Conservation (phyloP, 495 filamentous ascomycete species). For the Bacidia gigantensis region DNA sequence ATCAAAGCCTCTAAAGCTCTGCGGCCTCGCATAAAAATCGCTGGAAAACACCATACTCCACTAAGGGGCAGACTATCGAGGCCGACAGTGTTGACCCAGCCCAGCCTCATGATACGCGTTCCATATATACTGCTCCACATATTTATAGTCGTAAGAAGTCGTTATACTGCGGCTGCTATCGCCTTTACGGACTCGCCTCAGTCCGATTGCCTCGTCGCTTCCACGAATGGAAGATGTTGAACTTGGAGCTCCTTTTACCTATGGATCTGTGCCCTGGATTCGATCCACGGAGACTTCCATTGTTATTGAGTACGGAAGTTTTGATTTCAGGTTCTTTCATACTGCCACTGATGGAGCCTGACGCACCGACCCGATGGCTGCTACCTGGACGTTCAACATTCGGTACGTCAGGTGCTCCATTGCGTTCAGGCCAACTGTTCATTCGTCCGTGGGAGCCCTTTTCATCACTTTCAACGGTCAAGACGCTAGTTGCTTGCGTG, state of each 20-base stretch:
- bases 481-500: conserved; percentile 39
- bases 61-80: background rate
- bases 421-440: conserved; percentile 17
- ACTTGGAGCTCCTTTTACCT: conserved; percentile 15
- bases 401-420: conserved; percentile 12
- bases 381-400: conserved; percentile 16
- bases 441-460: conserved; percentile 19
- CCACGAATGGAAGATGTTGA: conserved; percentile 17
- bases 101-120: background rate
- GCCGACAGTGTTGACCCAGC: background rate
- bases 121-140: background rate
- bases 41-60: background rate
- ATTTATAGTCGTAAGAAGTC: background rate
- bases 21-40: background rate
- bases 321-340: conserved; percentile 13
- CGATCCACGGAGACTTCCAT: conserved; percentile 1
- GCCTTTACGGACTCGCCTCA: background rate
- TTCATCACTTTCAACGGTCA: conserved; percentile 36
- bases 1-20: background rate
- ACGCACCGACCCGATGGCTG: conserved; percentile 7
- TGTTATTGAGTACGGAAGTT: conserved; percentile 10
- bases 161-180: background rate
- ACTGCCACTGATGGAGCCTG: background rate
- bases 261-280: conserved; percentile 7
- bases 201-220: conserved; percentile 11